These are phyloP conservation scores for Spinacia oleracea DNA, from an alignment of 179 eudicot species.

Conservation along the genomic window DNA sequence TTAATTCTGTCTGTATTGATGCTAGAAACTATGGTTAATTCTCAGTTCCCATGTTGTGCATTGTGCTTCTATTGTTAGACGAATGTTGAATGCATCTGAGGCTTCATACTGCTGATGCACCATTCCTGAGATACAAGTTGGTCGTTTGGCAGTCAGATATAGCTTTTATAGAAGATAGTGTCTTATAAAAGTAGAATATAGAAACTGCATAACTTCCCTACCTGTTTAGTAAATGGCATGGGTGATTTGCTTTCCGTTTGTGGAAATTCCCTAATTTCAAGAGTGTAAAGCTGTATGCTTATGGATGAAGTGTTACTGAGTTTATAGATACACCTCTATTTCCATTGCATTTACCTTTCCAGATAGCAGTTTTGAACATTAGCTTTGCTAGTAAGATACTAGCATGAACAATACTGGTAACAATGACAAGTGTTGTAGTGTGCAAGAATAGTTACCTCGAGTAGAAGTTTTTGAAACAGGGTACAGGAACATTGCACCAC, in stretches of 20 bases:
- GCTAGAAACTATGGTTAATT: not conserved
- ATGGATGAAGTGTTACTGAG: not conserved
- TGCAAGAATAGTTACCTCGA: not conserved
- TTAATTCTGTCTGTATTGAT: not conserved
- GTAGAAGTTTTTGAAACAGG: not conserved
- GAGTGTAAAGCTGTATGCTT: not conserved
- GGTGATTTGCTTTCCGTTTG: not conserved
- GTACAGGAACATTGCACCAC: not conserved
- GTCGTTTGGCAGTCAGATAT: not conserved
- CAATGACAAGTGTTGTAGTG: not conserved
- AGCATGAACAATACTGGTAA: not conserved
- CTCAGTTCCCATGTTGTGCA: not conserved
- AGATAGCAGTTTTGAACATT: too few species aligned
- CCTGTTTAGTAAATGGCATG: not conserved
- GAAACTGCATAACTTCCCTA: not conserved
- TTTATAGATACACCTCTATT: not conserved
- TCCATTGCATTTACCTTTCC: not conserved
- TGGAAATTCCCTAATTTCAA: not conserved
- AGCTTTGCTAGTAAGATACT: constrained; percentile 3
- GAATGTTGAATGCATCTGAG: not conserved
- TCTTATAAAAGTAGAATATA: too few species aligned
- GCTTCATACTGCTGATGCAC: not conserved
- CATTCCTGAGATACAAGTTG: not conserved
- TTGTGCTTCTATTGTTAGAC: not conserved
- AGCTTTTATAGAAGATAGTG: not conserved